Base-by-base conservation (phyloP, 768 basidiomycete genomes). In the Kwoniella heveanensis region DNA sequence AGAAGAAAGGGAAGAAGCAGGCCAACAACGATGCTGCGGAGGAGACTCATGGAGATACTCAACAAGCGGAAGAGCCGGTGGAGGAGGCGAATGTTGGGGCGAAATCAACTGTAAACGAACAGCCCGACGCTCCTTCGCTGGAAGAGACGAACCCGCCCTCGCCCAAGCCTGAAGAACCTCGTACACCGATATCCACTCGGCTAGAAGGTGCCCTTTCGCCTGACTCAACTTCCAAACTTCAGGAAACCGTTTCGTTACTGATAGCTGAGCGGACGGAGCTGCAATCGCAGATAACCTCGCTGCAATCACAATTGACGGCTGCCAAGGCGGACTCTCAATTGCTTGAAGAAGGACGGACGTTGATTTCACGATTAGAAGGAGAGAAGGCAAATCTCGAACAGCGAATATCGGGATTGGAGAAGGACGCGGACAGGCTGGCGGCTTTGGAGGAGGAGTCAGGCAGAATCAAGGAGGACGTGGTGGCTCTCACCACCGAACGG, bases 221-320 rank as follows among this genome's bases (percentile, higher is more conserved):
- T 25, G 62, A 73, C 26, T 58, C 65, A 9, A 44, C 25, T 15
- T 57, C 59, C 44, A 71, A 63, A 22, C 60, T 74, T 2, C 76
- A 71, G 44, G 48, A 77, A 39, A 74, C 76, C 13, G 60, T 77
- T 44, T 69, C 73, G 1, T 54, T 69, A 12, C 63, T 76, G 22
- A 69, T 69, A 5, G 62, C 64, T n/a, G 77, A 76, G 55, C 66
- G 75, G 17, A 44, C 71, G 17, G 67, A 67, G 10, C 67, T 78
- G 3, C 71, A 76, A 64, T 15, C 62, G 26, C 68, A 73, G 52
- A 39, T 78, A 21, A 4, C 67, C 1, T 46, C 55, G 2, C 60
- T 74, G 2, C 51, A 68, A 57, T 39, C 56, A 2, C 47, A 69
- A 5, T 49, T 75, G 1, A 49, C 46, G 6, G 29, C 65, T 8